Base-by-base conservation (phyloP, 306 rosid genomes). In the Cucumis cinereus region DNA sequence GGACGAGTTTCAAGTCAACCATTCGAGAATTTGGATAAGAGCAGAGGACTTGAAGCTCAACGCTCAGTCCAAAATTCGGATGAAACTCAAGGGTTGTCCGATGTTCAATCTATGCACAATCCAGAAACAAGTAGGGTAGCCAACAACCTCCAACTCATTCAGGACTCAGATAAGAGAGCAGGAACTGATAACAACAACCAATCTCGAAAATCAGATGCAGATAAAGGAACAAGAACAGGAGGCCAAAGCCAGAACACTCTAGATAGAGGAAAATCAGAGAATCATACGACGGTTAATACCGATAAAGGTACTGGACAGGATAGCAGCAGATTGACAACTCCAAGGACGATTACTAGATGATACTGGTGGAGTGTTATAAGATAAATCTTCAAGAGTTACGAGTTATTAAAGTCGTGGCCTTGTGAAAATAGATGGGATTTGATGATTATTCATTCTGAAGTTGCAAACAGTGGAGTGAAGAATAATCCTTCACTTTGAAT, bases 251-350 rank as follows among this genome's bases (percentile, higher is more conserved):
- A 77, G 9, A 78, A 60, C 26, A 78, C 38, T 74, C 76, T 82
- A 79, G 96, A 85, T 75, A 88, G 90, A 87, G 96, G 90, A 81
- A 84, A 66, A 54, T 85, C 91, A 55, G 93, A 93, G 11, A 83
- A 83, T 77, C 84, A 79, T 47, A 59, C 77, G 76, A 74, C 83
- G 60, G 35, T 53, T 71, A 69, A 81, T 47, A 81, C 74, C 67
- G 92, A 89, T 40, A 80, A 86, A 71, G 90, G 89, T 77, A 86
- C 62, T 73, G 81, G 85, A 77, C 71, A 24, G 15, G 78, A 71
- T 74, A 41, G 74, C 54, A 22, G 53, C 54, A 67, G 70, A 45
- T 79, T 43, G 41, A 22, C 40, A 76, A 54, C 82, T 57, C 28
- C 82, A 11, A 70, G 78, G 71, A 78, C 77, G 54, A 79, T 56